Evolutionary conservation across 768 basidiomycete genomes (phyloP).

Genomic region (Suillus brevipes): DNA sequence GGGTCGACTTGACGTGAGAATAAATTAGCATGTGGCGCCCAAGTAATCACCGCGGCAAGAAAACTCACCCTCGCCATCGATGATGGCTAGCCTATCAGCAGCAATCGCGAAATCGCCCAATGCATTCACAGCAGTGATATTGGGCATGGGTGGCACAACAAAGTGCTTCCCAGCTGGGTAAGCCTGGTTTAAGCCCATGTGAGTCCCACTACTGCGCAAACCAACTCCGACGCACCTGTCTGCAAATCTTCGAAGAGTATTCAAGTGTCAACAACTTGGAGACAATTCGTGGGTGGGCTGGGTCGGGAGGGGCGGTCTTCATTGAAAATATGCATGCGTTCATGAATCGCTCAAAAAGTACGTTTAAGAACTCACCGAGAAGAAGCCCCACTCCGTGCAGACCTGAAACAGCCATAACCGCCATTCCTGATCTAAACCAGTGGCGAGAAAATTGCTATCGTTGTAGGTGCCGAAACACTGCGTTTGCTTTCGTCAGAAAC

Average conservation of each 20-base stretch:
- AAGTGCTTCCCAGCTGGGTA: slow-evolving; percentile 79
- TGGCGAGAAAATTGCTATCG: slow-evolving; percentile 61
- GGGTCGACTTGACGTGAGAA: slow-evolving; percentile 65
- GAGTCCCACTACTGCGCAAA: background rate
- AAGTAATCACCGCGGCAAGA: background rate
- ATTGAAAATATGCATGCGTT: background rate
- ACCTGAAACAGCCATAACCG: slow-evolving; percentile 89
- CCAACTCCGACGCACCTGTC: slow-evolving; percentile 43
- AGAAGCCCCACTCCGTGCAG: slow-evolving; percentile 96
- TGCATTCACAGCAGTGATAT: slow-evolving; percentile 78
- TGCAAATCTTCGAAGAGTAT: slow-evolving; percentile 70
- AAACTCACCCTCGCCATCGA: slow-evolving; percentile 75
- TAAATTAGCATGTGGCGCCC: background rate
- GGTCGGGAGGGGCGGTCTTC: slow-evolving; percentile 75
- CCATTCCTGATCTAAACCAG: slow-evolving; percentile 73
- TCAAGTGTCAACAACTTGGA: slow-evolving; percentile 74
- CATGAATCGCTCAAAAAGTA: background rate
- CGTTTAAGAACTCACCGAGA: slow-evolving; percentile 51
- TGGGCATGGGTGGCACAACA: slow-evolving; percentile 68
- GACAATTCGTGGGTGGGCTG: slow-evolving; percentile 69
- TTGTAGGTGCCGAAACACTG: slow-evolving; percentile 85
- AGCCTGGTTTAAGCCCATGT: slow-evolving; percentile 43
- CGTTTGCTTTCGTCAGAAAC: slow-evolving; percentile 26
- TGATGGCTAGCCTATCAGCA: slow-evolving; percentile 80
- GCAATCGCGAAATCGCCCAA: slow-evolving; percentile 85